Percentiles rank a stretch among this genome's conserved stretches.
These are phyloP conservation scores for Apophysomyces variabilis DNA, from an alignment of 371 early-diverging fungal genomes.

Conservation along the genomic window DNA sequence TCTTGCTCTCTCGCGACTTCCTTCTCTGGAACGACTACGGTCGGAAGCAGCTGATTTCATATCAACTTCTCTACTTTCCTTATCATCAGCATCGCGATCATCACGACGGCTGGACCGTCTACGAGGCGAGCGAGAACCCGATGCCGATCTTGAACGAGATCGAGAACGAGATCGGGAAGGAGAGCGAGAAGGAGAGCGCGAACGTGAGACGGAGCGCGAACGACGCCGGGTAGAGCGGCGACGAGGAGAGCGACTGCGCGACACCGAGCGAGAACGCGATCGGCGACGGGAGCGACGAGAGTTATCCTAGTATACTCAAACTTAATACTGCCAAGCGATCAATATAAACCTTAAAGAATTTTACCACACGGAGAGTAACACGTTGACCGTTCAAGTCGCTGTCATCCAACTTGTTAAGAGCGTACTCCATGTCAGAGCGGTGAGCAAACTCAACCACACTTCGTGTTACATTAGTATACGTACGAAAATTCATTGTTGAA, in stretches of 20 bases:
- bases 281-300: slow-evolving; percentile 45
- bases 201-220: slow-evolving; percentile 20
- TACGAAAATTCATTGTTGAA: background rate
- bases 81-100: slow-evolving; percentile 19
- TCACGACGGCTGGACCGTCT: slow-evolving; percentile 39
- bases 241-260: slow-evolving; percentile 46
- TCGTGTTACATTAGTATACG: slow-evolving; percentile 5
- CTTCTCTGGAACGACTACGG: background rate
- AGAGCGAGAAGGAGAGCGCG: slow-evolving; percentile 25
- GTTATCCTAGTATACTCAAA: slow-evolving; percentile 39
- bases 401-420: slow-evolving; percentile 85
- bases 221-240: slow-evolving; percentile 47
- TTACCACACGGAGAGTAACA: slow-evolving; percentile 80
- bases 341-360: slow-evolving; percentile 6
- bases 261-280: slow-evolving; percentile 38
- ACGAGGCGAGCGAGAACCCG: slow-evolving; percentile 30
- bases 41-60: slow-evolving; percentile 2
- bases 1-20: background rate
- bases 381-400: slow-evolving; percentile 84
- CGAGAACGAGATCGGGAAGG: slow-evolving; percentile 45
- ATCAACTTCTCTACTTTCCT: slow-evolving; percentile 1
- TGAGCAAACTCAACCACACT: slow-evolving; percentile 90
- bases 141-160: slow-evolving; percentile 26
- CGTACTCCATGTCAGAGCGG: slow-evolving; percentile 84
- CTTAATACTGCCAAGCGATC: slow-evolving; percentile 18